Evolutionary conservation across 2,329 filamentous ascomycete genomes (phyloP), one percentile per base, ranked within the genome.

Genomic region (Apiospora aurea): DNA sequence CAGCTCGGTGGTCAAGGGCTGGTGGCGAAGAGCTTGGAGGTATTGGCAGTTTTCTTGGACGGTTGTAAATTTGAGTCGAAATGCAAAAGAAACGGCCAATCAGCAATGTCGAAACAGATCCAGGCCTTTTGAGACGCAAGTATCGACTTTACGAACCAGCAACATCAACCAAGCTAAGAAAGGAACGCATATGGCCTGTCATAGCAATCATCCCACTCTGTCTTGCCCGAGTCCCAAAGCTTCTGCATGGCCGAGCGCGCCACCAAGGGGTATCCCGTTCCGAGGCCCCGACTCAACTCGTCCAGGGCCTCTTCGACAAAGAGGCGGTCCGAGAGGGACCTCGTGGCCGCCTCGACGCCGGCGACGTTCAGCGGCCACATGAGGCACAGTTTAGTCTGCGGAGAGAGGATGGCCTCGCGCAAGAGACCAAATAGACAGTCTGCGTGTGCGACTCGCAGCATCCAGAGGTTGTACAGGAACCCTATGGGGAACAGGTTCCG

Each of bases 191-290:
- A 81, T 51, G 80, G 77, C 70, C 73, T 74, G 72, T 82, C 77
- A 71, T 82, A 83, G 71, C 82, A 83, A 29, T 76, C 77, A 72
- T 83, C 81, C 81, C 81, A 83, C 2, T 69, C 53, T 38, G 71
- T 75, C 70, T 77, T 73, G 1, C 80, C 79, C 0, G 78, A 80
- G 7, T 69, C 75, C 81, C 81, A 83, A 43, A 80, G 82, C 51
- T 67, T 73, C 73, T 78, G 71, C 1, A 83, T 72, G 11, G 79
- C 67, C 24, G 43, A 71, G 47, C 77, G 75, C 10, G 77, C 80
- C 10, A 73, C 68, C 11, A 79, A 61, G 16, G 80, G 80, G 26
- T 77, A 74, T 71, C 75, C 75, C 29, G 76, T 76, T 2, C 80
- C 80, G 13, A 76, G 72, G 11, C 71, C 67, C 0, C 70, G 67